These are phyloP conservation scores for Globisporangium emineosum DNA, from an alignment of 352 stramenopile genomes.

Conservation along the genomic window DNA sequence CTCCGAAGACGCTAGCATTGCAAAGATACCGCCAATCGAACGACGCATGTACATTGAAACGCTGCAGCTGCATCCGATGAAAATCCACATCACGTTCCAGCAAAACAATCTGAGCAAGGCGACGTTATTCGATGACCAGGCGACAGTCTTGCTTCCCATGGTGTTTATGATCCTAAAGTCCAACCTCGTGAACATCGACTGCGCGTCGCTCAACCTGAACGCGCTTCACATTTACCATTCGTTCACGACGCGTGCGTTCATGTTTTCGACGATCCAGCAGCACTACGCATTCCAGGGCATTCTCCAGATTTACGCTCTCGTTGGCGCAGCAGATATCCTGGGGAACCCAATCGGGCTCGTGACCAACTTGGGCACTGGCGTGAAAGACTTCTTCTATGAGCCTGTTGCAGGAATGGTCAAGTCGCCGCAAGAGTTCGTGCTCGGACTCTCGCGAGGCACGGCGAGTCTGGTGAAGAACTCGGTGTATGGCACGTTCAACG, in stretches of 20 bases:
- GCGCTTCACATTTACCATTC: conserved; percentile 80
- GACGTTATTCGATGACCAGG: conserved; percentile 37
- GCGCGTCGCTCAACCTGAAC: conserved; percentile 75
- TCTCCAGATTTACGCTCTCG: conserved; percentile 75
- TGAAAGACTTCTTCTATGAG: conserved; percentile 92
- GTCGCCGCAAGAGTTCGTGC: conserved; percentile 84
- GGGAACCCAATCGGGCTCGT: conserved; percentile 90
- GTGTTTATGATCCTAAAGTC: conserved; percentile 64
- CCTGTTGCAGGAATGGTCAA: conserved; percentile 84
- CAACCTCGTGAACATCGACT: conserved; percentile 76
- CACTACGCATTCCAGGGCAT: conserved; percentile 81
- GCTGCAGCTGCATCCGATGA: conserved; percentile 76
- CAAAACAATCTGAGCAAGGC: conserved; percentile 52
- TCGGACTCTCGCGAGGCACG: conserved; percentile 86
- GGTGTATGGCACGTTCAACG: conserved; percentile 91
- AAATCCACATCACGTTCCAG: conserved; percentile 75
- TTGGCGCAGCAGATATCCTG: conserved; percentile 78
- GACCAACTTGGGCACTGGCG: conserved; percentile 80
- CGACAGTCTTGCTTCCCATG: conserved; percentile 46
- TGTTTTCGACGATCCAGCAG: conserved; percentile 72
- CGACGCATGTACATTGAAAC: conserved; percentile 84
- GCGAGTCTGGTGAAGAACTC: conserved; percentile 89
- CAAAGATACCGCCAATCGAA: conserved; percentile 33
- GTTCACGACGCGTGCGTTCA: conserved; percentile 67
- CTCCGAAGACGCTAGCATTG: conserved; percentile 11